phyloP scores from a whole-genome alignment of 305 asterid genomes.

The Fraxinus velutina region DNA sequence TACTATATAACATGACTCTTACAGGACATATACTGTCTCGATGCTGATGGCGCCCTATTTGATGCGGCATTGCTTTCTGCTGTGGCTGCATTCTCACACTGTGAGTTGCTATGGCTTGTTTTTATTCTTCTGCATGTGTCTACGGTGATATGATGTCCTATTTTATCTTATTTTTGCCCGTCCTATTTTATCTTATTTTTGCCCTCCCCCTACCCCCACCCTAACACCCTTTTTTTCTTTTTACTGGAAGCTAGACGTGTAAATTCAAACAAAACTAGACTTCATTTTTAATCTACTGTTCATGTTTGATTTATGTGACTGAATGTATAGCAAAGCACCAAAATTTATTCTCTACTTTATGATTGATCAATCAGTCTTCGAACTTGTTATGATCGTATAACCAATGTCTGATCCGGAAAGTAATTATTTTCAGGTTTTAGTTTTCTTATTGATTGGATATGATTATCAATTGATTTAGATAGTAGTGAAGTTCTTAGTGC shows the following conservation, averaged over 20 bases:
- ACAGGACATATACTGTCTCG: conserved; percentile 92
- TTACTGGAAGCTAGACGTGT: neutral
- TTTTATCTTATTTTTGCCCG: neutral
- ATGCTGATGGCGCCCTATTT: conserved; percentile 91
- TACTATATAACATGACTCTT: conserved; percentile 22
- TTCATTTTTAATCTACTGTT: neutral
- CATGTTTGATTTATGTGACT: neutral
- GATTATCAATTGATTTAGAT: neutral
- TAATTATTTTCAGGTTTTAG: neutral
- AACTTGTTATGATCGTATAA: neutral
- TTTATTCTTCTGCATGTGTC: neutral
- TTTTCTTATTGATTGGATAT: neutral
- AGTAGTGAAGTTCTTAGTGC: neutral
- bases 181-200: neutral
- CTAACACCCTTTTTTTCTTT: neutral
- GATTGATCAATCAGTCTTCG: neutral
- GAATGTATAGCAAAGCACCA: neutral
- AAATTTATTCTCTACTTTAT: neutral
- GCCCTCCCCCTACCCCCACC: neutral
- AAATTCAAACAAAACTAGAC: neutral
- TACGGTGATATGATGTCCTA: neutral
- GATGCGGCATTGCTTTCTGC: conserved; percentile 91
- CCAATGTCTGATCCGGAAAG: neutral
- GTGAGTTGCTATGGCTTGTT: conserved; percentile 41
- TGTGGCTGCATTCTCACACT: conserved; percentile 78